phyloP scores from a whole-genome alignment of 106 monocot genomes.

The Phalaenopsis equestris region DNA sequence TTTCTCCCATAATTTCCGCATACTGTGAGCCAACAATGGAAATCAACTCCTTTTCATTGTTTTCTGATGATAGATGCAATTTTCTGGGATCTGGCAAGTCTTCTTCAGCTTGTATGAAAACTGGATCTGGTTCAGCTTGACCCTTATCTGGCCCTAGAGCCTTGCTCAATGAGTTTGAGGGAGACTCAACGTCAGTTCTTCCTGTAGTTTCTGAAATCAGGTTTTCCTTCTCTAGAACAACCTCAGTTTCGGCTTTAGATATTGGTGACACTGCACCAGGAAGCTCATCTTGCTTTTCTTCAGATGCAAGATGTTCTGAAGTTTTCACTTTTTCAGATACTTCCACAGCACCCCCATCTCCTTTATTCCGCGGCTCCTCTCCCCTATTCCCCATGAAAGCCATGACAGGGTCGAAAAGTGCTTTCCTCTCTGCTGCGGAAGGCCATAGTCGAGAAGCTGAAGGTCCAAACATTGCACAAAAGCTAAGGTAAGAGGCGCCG shows the following conservation, averaged over 20 bases:
- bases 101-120: slow-evolving; percentile 19
- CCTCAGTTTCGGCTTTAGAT: slow-evolving; percentile 12
- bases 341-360: slow-evolving; percentile 16
- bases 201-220: slow-evolving; percentile 14
- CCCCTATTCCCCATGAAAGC: slow-evolving; percentile 69
- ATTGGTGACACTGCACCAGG: slow-evolving; percentile 17
- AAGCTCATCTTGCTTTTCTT: slow-evolving; percentile 13
- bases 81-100: slow-evolving; percentile 10
- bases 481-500: background rate
- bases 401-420: slow-evolving; percentile 77
- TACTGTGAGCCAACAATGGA: slow-evolving; percentile 12
- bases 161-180: background rate
- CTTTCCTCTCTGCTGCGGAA: slow-evolving; percentile 48
- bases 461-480: slow-evolving; percentile 8
- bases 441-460: slow-evolving; percentile 76
- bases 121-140: slow-evolving; percentile 13
- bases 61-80: slow-evolving; percentile 5
- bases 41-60: slow-evolving; percentile 11
- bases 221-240: slow-evolving; percentile 17
- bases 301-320: slow-evolving; percentile 15
- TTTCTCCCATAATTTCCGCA: slow-evolving; percentile 7
- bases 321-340: slow-evolving; percentile 30
- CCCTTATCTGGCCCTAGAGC: slow-evolving; percentile 20
- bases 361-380: slow-evolving; percentile 14
- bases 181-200: slow-evolving; percentile 9